Base-by-base conservation (phyloP, 83 land plant species). In the Picea abies region DNA sequence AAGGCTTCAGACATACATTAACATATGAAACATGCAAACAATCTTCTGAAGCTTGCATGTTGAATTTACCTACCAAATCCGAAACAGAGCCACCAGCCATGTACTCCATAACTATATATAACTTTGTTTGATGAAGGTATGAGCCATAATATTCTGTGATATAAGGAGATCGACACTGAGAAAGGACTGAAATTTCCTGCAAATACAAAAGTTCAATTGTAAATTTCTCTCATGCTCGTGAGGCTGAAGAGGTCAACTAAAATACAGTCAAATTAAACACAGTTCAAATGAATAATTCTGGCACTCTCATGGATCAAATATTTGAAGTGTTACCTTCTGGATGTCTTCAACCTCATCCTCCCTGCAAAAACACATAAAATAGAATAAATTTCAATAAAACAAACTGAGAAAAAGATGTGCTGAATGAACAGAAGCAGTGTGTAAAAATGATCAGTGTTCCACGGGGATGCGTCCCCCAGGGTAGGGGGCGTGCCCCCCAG, bases 61-160 rank as follows among this genome's bases (percentile, higher is more conserved):
- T 19, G 20, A 65, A 58, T 69, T 60, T 70, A 88, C 95, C 60
- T 89, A 97, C 99, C 81, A 97, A 89, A 80, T 97, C 99, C 60
- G 98, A 96, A 79, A 97, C 99, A 89, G 99, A 97, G 79, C 99
- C 99, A 84, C 99, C 99, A 83, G 99, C 99, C 99, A 97, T 96
- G 85, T 94, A 97, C 81, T 97, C 99, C 99, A 97, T 97, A 60
- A 97, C 90, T 81, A 97, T 97, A 94, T 94, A 97, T 78, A 97
- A 81, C 83, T 97, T 97, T 5, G 99, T 97, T 75, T 94, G 83
- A 82, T 92, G 91, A 49, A 97, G 92, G 89, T 90, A 91, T 26
- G 99, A 97, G 41, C 99, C 99, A 90, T 97, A 97, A 80, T 97
- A 97, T 70, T 97, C 97, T 15, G 99, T 97, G 73, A 97, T 96